Conservation (phyloP, 768 basidiomycete species). For the button mushroom (Agaricus bisporus) region DNA sequence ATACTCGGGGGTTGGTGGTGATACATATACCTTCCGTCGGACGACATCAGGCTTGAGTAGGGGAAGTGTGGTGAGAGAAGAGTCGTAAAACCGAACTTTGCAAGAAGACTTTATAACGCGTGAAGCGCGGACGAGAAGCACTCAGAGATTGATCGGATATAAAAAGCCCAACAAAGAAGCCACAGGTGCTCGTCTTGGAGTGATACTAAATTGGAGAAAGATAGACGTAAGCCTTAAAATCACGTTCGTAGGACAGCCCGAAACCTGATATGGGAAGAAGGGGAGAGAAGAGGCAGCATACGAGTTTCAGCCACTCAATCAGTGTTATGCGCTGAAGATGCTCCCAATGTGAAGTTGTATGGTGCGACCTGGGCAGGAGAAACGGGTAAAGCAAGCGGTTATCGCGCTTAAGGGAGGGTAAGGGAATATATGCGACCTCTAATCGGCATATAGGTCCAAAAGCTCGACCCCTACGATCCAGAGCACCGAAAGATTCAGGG, state of each 20-base stretch:
- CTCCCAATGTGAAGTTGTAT: too few species aligned
- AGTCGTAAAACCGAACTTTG: neutral
- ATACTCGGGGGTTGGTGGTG: constrained; percentile 36
- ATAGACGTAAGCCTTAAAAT: constrained; percentile 9
- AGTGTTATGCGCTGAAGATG: too few species aligned
- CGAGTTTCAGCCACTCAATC: too few species aligned
- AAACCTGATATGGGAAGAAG: neutral
- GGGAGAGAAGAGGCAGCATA: neutral
- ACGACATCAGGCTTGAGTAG: constrained; percentile 28
- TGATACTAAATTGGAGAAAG: constrained; percentile 15
- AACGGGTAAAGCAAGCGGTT: neutral
- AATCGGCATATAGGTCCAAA: neutral
- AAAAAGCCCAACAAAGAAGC: constrained; percentile 5
- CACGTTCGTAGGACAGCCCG: constrained; percentile 2
- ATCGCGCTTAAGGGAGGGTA: neutral
- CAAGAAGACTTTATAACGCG: constrained; percentile 1
- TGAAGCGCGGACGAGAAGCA: constrained; percentile 5
- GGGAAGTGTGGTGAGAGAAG: neutral
- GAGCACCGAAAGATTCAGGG: neutral
- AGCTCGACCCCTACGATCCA: neutral
- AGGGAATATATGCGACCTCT: too few species aligned
- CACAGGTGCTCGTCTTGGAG: neutral
- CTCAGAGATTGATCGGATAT: constrained; percentile 3
- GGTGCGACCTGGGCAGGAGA: neutral
- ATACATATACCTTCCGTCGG: constrained; percentile 54